Base-by-base conservation (phyloP, 805 yeast species). In the Candida maltosa region DNA sequence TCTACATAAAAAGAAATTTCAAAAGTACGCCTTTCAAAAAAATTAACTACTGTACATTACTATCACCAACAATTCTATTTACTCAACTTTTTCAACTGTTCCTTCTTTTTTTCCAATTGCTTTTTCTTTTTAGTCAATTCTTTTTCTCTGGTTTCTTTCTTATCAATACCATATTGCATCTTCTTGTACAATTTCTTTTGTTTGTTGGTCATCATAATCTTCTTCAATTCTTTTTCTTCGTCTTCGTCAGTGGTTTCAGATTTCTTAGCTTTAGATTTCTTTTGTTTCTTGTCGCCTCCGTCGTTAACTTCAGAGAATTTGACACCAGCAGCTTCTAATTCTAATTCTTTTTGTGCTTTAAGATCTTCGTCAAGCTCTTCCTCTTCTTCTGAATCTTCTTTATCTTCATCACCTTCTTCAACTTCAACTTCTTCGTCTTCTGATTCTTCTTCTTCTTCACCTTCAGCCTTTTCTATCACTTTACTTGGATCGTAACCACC, bases 191-290 rank as follows among this genome's bases (percentile, higher is more conserved):
- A 71, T 62, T 86, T 87, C 73, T 88, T 85, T 69, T 91, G 95
- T 65, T 91, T 93, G 70, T 88, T 88, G 50, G 91, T 76, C 98
- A 93, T 91, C 98, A 93, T 91, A 55, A 88, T 87, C 81, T 80
- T 80, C 71, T 86, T 86, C 69, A 91, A 77, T 47, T 89, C 93
- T 68, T 87, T 86, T 60, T 88, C 97, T 67, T 83, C 89, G 29
- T 66, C 78, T 44, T 78, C 83, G 16, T 35, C 40, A 10, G 34
- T 14, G 23, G 31, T 41, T 31, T 76, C 76, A 41, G 70, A n/a
- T 40, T 72, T 58, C 45, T 62, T 62, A 43, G 51, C 58, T 58
- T 59, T 65, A 48, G 49, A 54, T 39, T 46, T 48, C 49, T 49
- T 49, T 56, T 48, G 69, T 20, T 38, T 17, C 41, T 51, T 50